Conservation (phyloP, 139 green algal genomes). For the Trebouxia sp. region DNA sequence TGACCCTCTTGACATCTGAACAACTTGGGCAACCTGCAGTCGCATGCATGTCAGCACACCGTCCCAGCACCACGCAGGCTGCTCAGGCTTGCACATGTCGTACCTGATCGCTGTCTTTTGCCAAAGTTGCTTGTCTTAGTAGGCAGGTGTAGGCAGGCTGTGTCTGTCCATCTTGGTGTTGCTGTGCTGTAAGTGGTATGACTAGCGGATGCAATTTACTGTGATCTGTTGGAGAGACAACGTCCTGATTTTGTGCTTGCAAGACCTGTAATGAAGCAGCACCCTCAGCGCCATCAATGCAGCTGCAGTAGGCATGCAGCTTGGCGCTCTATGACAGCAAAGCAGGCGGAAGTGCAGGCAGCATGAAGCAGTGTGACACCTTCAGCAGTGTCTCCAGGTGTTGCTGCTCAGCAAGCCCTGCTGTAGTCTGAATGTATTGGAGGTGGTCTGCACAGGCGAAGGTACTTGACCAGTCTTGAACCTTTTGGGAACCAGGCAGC, state of each 20-base stretch:
- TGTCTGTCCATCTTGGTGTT: not conserved
- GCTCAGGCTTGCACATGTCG: not conserved
- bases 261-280: slow-evolving; percentile 61
- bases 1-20: slow-evolving; percentile 17
- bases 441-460: slow-evolving; percentile 30
- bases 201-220: slow-evolving; percentile 71
- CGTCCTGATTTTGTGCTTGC: slow-evolving; percentile 54
- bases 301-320: not conserved
- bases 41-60: not conserved
- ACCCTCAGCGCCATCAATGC: too few species aligned
- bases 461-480: too few species aligned
- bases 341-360: too few species aligned
- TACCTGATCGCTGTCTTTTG: not conserved
- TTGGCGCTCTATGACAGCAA: too few species aligned
- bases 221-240: slow-evolving; percentile 60
- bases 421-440: slow-evolving; percentile 29
- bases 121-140: not conserved
- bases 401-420: not conserved
- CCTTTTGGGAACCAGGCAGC: too few species aligned
- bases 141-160: not conserved
- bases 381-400: slow-evolving; percentile 24
- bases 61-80: not conserved
- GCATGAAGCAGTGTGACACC: not conserved
- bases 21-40: slow-evolving; percentile 36
- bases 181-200: slow-evolving; percentile 56